Evolutionary conservation across 148 eudicot genomes (phyloP), one percentile per base, ranked within the genome.

Genomic region (Rhododendron williamsianum): DNA sequence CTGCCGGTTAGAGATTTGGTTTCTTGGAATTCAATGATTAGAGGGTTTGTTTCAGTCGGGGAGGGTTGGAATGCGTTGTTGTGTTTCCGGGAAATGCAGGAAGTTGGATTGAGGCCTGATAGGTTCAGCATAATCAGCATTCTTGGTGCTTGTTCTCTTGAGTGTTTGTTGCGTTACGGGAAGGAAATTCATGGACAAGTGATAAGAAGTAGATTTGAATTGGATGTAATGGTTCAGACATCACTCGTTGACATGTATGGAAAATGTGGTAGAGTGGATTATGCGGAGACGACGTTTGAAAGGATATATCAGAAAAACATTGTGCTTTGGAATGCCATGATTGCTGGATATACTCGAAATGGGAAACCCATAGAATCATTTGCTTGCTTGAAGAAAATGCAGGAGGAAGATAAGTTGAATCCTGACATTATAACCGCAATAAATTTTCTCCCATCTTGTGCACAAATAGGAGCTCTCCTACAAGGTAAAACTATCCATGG

Each of bases 11-110:
- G 90, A 86, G 97, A 95, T 78, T 85, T 91, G 90, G 97, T 94
- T 87, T 90, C 93, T 21, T 95, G 97, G 97, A 95, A 95, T 85
- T 93, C 97, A 6, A 90, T 94, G 91, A 90, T 94, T 58, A 89
- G 91, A 83, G 97, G 93, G 15, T 94, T 88, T 89, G 94, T 91
- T 85, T 89, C 92, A n/a, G 88, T 49, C 67, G 90, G 88, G 25
- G 89, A 92, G 82, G 93, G 92, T 77, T 86, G 72, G 86, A 87
- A 85, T 30, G 91, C 98, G 4, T 84, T 93, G 30, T 21, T 76
- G 78, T 86, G 80, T 86, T 84, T 92, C 23, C 81, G 87, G 49
- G 79, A 86, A 71, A 94, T 94, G 98, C 91, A 86, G 74, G 79
- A 4, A 21, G 41, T 76, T 77, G 88, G 90, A 51, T 27, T 89